Conservation (phyloP, 1,139 yeast genomes). For the Lodderomyces jiufengensis region DNA sequence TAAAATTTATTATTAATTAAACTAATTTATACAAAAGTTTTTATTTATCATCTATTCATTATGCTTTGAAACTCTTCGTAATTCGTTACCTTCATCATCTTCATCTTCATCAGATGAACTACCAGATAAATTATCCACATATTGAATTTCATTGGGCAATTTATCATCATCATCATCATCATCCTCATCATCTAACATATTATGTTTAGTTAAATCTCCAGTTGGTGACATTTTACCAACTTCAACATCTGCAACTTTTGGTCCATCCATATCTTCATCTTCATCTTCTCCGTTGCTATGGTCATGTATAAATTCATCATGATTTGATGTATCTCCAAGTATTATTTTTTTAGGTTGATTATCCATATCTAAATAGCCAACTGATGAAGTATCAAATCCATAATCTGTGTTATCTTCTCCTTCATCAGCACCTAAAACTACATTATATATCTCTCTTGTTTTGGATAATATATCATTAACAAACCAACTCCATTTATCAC, state of each 20-base stretch:
- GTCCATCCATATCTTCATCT: conserved; percentile 16
- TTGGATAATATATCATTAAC: conserved; percentile 40
- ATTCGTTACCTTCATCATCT: conserved; percentile 23
- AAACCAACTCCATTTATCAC: conserved; percentile 46
- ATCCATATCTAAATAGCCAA: conserved; percentile 37
- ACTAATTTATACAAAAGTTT: too few species aligned
- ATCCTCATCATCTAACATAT: conserved; percentile 18
- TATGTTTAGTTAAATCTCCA: conserved; percentile 10
- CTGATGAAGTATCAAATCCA: conserved; percentile 34
- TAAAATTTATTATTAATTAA: too few species aligned
- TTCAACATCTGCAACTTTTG: conserved; percentile 12
- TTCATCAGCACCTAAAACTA: conserved; percentile 41
- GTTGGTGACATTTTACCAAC: conserved; percentile 21
- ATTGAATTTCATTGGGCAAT: conserved; percentile 20
- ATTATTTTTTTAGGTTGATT: conserved; percentile 27
- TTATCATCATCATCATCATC: conserved; percentile 28
- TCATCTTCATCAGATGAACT: conserved; percentile 31
- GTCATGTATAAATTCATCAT: conserved; percentile 32
- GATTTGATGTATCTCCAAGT: conserved; percentile 36
- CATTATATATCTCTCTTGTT: conserved; percentile 46
- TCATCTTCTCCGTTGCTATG: conserved; percentile 18
- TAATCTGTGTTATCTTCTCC: conserved; percentile 17
- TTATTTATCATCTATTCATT: conserved; percentile 20
- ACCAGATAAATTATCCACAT: conserved; percentile 38
- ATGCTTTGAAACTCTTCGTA: conserved; percentile 42